phyloP scores from a whole-genome alignment of 345 rosid species.

The Eucalyptus tenuipes region DNA sequence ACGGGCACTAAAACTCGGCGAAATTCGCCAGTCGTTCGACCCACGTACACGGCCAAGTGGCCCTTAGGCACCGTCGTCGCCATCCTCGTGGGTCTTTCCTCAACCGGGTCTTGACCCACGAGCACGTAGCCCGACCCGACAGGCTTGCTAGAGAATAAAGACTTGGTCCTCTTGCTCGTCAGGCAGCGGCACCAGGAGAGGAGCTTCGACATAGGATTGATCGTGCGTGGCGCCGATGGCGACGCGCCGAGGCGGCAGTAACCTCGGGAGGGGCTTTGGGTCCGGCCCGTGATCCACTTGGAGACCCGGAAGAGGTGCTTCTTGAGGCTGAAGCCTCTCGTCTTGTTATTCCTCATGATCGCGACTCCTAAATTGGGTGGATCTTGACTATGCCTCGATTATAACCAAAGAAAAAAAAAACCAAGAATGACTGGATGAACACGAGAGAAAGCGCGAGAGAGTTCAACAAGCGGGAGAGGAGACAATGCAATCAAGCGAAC shows the following conservation, averaged over 20 bases:
- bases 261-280: not conserved
- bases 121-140: not conserved
- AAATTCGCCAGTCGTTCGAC: not conserved
- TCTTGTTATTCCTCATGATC: constrained; percentile 13
- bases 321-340: constrained; percentile 49
- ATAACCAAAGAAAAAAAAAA: not conserved
- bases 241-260: not conserved
- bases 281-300: constrained; percentile 14
- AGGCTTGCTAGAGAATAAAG: not conserved
- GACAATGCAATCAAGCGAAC: constrained; percentile 11
- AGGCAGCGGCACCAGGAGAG: constrained; percentile 50
- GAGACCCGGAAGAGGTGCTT: constrained; percentile 34
- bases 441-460: not conserved
- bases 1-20: not conserved
- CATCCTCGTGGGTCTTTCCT: constrained; percentile 9
- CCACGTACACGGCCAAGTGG: constrained; percentile 68
- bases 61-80: constrained; percentile 47
- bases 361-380: not conserved
- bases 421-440: not conserved
- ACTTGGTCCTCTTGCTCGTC: constrained; percentile 24
- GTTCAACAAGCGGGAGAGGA: not conserved
- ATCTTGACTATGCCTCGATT: not conserved
- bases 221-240: not conserved
- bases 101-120: not conserved
- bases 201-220: constrained; percentile 28